These are phyloP conservation scores for Ascomycota sp. DNA, from an alignment of 2,329 filamentous ascomycete genomes.

Conservation along the genomic window DNA sequence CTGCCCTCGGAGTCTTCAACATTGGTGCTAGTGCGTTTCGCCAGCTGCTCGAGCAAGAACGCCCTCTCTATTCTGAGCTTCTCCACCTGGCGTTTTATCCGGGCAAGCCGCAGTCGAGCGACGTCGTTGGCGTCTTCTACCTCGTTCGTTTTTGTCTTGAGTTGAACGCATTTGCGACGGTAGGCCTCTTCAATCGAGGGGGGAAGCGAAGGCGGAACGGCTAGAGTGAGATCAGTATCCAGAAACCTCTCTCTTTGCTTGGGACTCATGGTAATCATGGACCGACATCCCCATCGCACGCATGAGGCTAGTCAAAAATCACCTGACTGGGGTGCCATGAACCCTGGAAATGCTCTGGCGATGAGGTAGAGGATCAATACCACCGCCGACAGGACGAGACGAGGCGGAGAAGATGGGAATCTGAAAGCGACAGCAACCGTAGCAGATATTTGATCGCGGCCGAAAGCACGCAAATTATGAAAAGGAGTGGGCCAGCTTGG, in stretches of 20 bases:
- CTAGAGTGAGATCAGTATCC: slow-evolving; percentile 18
- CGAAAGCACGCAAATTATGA: too few relatives aligned
- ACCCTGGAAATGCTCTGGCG: background rate
- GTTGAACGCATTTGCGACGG: slow-evolving; percentile 85
- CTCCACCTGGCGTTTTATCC: slow-evolving; percentile 68
- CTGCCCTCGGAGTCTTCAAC: slow-evolving; percentile 63
- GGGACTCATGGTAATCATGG: slow-evolving; percentile 9
- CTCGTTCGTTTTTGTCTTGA: slow-evolving; percentile 79
- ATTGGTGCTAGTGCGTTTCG: slow-evolving; percentile 52
- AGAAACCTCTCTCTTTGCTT: slow-evolving; percentile 12
- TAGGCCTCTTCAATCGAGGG: slow-evolving; percentile 93
- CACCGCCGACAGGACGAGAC: background rate
- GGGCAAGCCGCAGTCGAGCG: slow-evolving; percentile 55
- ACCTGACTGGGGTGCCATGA: slow-evolving; percentile 11
- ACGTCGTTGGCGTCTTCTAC: slow-evolving; percentile 84
- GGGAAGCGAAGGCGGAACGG: slow-evolving; percentile 42
- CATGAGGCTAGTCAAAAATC: slow-evolving; percentile 5
- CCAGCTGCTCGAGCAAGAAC: slow-evolving; percentile 51
- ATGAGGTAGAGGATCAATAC: background rate
- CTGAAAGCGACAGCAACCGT: too few relatives aligned
- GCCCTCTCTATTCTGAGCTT: slow-evolving; percentile 80
- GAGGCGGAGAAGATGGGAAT: background rate
- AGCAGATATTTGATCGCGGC: too few relatives aligned
- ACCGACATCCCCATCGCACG: background rate
- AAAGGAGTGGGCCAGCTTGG: too few relatives aligned